phyloP scores from a whole-genome alignment of 306 rosid species.

The Castanopsis chinensis region DNA sequence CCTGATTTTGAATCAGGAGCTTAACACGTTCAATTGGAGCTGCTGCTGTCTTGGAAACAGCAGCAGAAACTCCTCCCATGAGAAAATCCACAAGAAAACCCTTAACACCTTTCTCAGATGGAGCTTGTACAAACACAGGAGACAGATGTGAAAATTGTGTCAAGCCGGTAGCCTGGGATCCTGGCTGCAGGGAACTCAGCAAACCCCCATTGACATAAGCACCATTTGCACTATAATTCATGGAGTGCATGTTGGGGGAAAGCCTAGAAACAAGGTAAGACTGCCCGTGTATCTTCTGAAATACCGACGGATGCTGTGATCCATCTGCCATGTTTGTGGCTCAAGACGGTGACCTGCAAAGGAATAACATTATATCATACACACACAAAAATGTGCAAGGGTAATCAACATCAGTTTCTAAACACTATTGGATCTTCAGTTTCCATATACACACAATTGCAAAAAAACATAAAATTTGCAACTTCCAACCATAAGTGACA shows the following conservation, averaged over 20 bases:
- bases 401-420: not conserved
- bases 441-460: not conserved
- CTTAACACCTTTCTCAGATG: conserved; percentile 60
- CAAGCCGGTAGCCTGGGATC: conserved; percentile 36
- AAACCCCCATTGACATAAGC: conserved; percentile 40
- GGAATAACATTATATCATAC: conserved; percentile 6
- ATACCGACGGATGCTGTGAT: conserved; percentile 54
- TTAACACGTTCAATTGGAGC: conserved; percentile 91
- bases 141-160: conserved; percentile 32
- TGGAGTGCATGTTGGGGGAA: conserved; percentile 34
- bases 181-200: conserved; percentile 30
- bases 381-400: not conserved
- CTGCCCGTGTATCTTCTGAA: conserved; percentile 70
- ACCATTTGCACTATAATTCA: conserved; percentile 30
- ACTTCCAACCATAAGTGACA: not conserved
- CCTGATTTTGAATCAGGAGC: conserved; percentile 81
- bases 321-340: conserved; percentile 67
- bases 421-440: not conserved
- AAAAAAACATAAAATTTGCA: not conserved
- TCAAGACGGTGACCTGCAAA: conserved; percentile 46
- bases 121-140: conserved; percentile 52
- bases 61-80: conserved; percentile 97
- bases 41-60: conserved; percentile 88
- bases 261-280: conserved; percentile 66
- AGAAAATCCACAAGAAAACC: conserved; percentile 64